phyloP scores from a whole-genome alignment of 192 early-diverging fungal species.

The Backusella liffmaniae region DNA sequence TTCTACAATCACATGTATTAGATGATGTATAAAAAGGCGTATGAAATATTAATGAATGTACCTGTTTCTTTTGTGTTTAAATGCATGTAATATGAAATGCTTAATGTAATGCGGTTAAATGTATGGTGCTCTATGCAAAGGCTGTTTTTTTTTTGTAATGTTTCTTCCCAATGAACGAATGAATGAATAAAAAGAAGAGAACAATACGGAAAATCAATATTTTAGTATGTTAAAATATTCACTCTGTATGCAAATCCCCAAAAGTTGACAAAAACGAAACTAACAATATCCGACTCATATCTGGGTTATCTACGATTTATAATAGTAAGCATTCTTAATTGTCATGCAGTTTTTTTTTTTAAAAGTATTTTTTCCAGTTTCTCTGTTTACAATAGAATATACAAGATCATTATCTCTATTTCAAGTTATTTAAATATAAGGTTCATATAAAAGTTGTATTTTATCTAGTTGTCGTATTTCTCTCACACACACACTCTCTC shows the following conservation, averaged over 20 bases:
- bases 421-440: background rate
- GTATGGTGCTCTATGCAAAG: background rate
- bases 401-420: background rate
- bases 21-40: background rate
- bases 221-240: background rate
- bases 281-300: background rate
- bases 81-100: background rate
- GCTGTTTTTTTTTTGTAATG: background rate
- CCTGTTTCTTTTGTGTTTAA: background rate
- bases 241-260: constrained; percentile 5
- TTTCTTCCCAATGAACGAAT: background rate
- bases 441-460: background rate
- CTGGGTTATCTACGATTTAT: background rate
- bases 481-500: background rate
- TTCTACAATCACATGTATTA: background rate
- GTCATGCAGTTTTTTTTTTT: background rate
- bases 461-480: background rate
- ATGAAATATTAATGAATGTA: background rate
- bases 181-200: background rate
- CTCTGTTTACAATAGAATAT: background rate
- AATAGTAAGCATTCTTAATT: background rate
- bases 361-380: background rate
- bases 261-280: constrained; percentile 7
- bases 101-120: background rate
- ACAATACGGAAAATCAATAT: background rate